phyloP scores from a whole-genome alignment of 805 yeast genomes.

The Tetrapisispora arboricola region DNA sequence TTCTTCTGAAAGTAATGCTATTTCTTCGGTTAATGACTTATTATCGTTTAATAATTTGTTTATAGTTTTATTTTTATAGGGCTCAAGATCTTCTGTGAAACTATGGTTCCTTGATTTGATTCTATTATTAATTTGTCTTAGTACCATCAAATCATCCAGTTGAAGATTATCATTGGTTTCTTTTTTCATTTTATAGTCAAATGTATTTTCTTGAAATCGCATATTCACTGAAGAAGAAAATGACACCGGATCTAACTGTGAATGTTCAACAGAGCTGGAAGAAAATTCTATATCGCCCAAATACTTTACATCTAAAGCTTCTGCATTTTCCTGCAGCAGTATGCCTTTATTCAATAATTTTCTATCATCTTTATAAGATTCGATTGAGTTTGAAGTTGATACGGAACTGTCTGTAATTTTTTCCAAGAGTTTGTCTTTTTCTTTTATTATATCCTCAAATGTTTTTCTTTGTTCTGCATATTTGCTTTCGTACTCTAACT shows the following conservation, averaged over 20 bases:
- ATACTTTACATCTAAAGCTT: not conserved
- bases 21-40: constrained; percentile 36
- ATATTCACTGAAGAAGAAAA: not conserved
- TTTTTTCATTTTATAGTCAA: not conserved
- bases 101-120: constrained; percentile 9
- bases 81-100: not conserved
- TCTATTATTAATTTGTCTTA: not conserved
- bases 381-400: not conserved
- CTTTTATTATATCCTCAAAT: not conserved
- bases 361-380: not conserved
- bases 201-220: not conserved
- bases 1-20: constrained; percentile 60
- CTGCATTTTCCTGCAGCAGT: not conserved
- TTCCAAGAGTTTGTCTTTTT: not conserved
- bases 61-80: constrained; percentile 29
- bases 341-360: not conserved
- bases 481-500: not conserved
- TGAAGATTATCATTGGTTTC: not conserved
- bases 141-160: not conserved
- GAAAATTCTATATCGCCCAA: no score
- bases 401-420: not conserved
- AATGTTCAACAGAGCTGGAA: not conserved
- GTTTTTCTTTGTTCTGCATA: not conserved
- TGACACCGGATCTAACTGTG: not conserved
- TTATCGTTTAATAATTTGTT: constrained; percentile 44